Evolutionary conservation across 176 grass and related monocot genomes (phyloP).

Genomic region (Hsuehochloa calcarea): DNA sequence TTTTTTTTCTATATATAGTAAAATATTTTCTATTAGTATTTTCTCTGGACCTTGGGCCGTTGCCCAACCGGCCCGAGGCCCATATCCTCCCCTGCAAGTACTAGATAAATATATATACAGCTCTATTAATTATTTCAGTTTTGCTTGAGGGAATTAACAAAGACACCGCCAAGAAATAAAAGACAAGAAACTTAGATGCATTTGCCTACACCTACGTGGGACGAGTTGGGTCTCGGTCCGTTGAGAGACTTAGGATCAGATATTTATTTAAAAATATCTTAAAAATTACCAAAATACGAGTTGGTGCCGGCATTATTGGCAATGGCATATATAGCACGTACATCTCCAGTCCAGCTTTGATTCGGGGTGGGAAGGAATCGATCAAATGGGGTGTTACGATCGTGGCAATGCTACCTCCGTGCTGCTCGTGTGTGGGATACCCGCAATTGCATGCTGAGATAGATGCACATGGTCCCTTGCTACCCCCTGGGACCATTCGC

Average conservation of each 20-base stretch:
- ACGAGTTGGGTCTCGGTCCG: too few relatives aligned
- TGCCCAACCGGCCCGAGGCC: too few relatives aligned
- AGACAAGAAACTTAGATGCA: background rate
- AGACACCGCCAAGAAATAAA: background rate
- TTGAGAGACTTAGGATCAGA: too few relatives aligned
- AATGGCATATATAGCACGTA: background rate
- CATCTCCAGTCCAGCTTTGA: background rate
- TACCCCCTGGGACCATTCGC: too few relatives aligned
- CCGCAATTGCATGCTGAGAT: background rate
- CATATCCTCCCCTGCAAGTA: too few relatives aligned
- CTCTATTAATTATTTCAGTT: background rate
- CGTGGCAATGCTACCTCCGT: background rate
- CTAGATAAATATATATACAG: background rate
- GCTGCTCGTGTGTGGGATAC: background rate
- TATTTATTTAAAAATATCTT: too few relatives aligned
- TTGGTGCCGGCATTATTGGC: background rate
- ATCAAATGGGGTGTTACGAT: background rate
- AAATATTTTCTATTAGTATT: too few relatives aligned
- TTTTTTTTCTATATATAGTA: too few relatives aligned
- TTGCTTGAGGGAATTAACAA: background rate
- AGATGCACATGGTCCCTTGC: too few relatives aligned
- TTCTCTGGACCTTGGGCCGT: too few relatives aligned
- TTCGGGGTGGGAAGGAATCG: background rate
- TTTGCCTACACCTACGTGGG: too few relatives aligned
- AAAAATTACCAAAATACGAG: too few relatives aligned